Evolutionary conservation across 75 land plant genomes (phyloP).

Genomic region (Sequoia sempervirens): DNA sequence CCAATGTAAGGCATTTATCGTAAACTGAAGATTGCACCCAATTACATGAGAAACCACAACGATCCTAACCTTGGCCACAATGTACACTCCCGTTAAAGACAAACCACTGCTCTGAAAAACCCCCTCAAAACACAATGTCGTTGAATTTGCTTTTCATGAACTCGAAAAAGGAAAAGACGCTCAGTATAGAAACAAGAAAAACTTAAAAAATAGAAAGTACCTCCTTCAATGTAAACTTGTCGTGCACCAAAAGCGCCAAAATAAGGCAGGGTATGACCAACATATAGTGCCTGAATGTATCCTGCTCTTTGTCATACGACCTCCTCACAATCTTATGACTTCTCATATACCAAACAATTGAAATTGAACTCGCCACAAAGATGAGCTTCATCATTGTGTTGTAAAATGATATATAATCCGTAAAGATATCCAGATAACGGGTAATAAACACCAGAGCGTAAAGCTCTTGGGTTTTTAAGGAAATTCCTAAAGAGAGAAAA

Average conservation of each 20-base stretch:
- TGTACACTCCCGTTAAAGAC: background rate
- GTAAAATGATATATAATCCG: constrained; percentile 72
- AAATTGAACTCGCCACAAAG: constrained; percentile 71
- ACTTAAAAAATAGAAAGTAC: constrained; percentile 21
- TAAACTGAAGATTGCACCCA: too few species aligned
- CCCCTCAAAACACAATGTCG: too few species aligned
- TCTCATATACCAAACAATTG: constrained; percentile 95
- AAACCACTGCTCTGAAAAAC: background rate
- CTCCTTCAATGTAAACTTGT: constrained; percentile 79
- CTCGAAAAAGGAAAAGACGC: background rate
- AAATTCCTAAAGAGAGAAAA: constrained; percentile 53
- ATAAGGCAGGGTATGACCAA: constrained; percentile 47
- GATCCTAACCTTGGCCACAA: background rate
- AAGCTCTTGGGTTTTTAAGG: constrained; percentile 94
- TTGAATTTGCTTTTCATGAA: background rate
- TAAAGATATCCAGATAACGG: constrained; percentile 84
- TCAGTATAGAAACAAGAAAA: background rate
- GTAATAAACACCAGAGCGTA: constrained; percentile 82
- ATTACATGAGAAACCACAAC: too few species aligned
- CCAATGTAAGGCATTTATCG: background rate
- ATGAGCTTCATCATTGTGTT: constrained; percentile 89
- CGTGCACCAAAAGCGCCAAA: constrained; percentile 68
- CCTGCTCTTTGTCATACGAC: constrained; percentile 68
- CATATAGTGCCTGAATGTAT: constrained; percentile 77
- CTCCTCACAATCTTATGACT: constrained; percentile 51